These are phyloP conservation scores for Fusarium subglutinans DNA, from an alignment of 2,329 filamentous ascomycete species.

Conservation along the genomic window DNA sequence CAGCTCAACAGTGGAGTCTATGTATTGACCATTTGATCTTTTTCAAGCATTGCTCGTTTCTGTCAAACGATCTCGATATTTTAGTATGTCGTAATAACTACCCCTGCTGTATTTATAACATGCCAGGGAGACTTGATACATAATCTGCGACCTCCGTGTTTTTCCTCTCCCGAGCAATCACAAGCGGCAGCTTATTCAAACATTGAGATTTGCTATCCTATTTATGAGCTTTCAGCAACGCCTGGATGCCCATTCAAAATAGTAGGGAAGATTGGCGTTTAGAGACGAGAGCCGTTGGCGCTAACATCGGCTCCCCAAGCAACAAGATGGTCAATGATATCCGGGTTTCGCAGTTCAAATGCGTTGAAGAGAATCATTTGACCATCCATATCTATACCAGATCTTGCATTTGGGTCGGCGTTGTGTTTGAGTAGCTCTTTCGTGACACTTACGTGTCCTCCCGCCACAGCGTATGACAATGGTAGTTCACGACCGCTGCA, in stretches of 20 bases:
- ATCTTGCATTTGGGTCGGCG: neutral
- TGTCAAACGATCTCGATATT: fast-evolving
- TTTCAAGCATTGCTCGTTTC: no score
- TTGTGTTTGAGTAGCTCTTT: neutral
- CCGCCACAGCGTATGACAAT: neutral
- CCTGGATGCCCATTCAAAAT: fast-evolving
- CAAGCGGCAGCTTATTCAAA: neutral
- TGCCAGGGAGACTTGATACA: fast-evolving
- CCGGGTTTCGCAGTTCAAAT: fast-evolving
- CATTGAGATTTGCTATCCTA: neutral
- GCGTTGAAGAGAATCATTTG: neutral
- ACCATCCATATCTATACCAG: neutral
- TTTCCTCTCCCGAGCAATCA: neutral
- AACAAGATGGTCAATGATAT: neutral
- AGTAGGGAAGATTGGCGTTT: fast-evolving
- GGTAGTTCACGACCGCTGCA: neutral
- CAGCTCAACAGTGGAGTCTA: no score
- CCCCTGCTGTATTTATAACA: neutral
- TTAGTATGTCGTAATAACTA: neutral
- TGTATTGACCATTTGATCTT: fast-evolving
- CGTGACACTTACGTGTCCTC: neutral
- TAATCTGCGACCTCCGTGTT: neutral
- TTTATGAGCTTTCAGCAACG: neutral
- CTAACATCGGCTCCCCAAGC: neutral
- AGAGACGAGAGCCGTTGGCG: fast-evolving